Evolutionary conservation across 495 filamentous ascomycete species (phyloP).

Genomic region (Apiosordaria backusii): DNA sequence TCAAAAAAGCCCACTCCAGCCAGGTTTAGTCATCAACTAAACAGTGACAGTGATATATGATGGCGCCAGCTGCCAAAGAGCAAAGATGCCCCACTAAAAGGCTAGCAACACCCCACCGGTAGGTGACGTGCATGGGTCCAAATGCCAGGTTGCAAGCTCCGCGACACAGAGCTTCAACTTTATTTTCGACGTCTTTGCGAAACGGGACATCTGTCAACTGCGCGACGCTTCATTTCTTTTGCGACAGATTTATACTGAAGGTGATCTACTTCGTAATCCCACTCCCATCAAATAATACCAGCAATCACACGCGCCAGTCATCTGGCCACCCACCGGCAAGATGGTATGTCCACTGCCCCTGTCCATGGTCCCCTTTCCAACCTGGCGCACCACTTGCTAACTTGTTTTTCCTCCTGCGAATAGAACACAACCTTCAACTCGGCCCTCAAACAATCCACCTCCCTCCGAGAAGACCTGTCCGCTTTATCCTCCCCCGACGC

Average conservation of each 20-base stretch:
- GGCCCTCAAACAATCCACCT: conserved; percentile 85
- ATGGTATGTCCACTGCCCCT: not conserved
- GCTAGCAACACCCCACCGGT: not conserved
- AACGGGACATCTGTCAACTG: not conserved
- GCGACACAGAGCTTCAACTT: not conserved
- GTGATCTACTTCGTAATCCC: too few relatives aligned
- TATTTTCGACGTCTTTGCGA: not conserved
- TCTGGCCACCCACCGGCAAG: not conserved
- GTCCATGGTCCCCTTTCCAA: not conserved
- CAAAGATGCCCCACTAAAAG: too few relatives aligned
- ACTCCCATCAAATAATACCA: too few relatives aligned
- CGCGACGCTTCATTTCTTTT: too few relatives aligned
- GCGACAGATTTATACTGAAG: too few relatives aligned
- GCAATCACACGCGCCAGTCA: not conserved
- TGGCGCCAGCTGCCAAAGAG: too few relatives aligned
- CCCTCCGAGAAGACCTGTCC: conserved; percentile 81
- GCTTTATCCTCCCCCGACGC: conserved; percentile 60
- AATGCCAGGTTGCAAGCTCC: conserved; percentile 18
- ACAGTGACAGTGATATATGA: too few relatives aligned
- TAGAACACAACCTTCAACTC: conserved; percentile 94
- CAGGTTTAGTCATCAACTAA: too few relatives aligned
- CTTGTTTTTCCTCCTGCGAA: not conserved
- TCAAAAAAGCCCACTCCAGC: too few relatives aligned
- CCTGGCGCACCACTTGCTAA: not conserved
- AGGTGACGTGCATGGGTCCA: not conserved